Base-by-base conservation (phyloP, 306 rosid species). In the Elaeagnus macrophylla region DNA sequence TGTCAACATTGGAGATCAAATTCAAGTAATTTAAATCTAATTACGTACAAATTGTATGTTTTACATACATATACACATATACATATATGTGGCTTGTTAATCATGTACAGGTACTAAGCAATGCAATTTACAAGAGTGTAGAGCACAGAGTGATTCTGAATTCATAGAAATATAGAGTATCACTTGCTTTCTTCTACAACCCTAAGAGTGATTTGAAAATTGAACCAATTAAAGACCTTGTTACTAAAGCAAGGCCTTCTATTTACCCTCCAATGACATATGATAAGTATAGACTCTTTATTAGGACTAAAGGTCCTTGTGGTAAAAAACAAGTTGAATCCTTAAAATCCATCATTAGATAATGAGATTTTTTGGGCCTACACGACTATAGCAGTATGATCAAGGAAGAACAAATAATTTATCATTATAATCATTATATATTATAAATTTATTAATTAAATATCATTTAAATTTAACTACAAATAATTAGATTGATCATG, bases 81-180 rank as follows among this genome's bases (percentile, higher is more conserved):
- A n/a, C n/a, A n/a, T 0, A 1, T 44, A 11, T 10, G 14, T 43
- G 2, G n/a, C 2, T 9, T 0, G 5, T 68, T 12, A 17, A 0
- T 39, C 5, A n/a, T 12, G 15, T 67, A 13, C 56, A 86, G 95
- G 95, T 91, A 70, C 16, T 91, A 72, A 91, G 96, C 77, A 91
- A 91, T 64, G 89, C 85, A 53, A 78, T 75, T 46, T 91, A 82
- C 83, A 91, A 82, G 72, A 91, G 97, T 20, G 80, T 91, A 38
- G 94, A 86, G 35, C 97, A 91, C 56, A 79, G 97, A 51, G 97
- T 91, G 74, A 78, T 84, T 9, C 95, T 78, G 71, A 91, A 86
- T 59, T 68, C 97, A 62, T 77, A 51, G 6, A 72, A 84, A 67
- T 94, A 86, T 39, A 72, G 97, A 12, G 87, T 91, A 1, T 91